Evolutionary conservation across 2,329 filamentous ascomycete genomes (phyloP), one percentile per base, ranked within the genome.

Genomic region (Aspergillus neotritici): DNA sequence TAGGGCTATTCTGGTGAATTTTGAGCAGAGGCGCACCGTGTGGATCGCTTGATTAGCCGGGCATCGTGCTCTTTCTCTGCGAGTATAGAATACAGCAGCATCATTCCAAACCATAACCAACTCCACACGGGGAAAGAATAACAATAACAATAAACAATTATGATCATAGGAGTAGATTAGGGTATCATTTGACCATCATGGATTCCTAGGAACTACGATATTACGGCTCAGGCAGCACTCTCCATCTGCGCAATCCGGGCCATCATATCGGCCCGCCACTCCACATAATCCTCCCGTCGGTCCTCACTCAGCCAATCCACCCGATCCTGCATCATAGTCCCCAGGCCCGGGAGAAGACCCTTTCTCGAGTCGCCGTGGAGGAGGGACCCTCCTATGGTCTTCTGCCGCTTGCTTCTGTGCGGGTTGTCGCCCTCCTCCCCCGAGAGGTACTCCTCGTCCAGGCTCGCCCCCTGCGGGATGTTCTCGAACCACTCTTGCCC

Each of bases 401-500:
- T 57, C 32, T 47, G 49, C 6, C 56, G 63, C 39, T 62, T 64
- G 5, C 52, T 43, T 10, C 55, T 44, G 16, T 50, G 54, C 2
- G 50, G 49, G 31, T 52, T 52, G 35, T 65, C 65, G n/a, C 60
- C 56, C 6, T 60, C 56, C 8, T 63, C 60, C 33, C 54, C 65
- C 10, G 56, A 64, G 14, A 58, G 43, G 21, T 59, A 55, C n/a
- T 67, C 63, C 1, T 58, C 62, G 31, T 63, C 57, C 8, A 65
- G 45, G 16, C 62, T 64, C 4, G 56, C 65, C 6, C 64, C 65
- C 49, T 54, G 55, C 6, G 68, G 67, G 34, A 74, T 73, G 50
- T 85, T 80, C 21, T 73, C 66, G 47, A 86, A 86, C 84, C 84
- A 87, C 55, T 86, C 82, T 40, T 76, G 62, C 4, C 62, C 83